Evolutionary conservation across 2,329 filamentous ascomycete species (phyloP).

Genomic region (Epichloe sibirici): DNA sequence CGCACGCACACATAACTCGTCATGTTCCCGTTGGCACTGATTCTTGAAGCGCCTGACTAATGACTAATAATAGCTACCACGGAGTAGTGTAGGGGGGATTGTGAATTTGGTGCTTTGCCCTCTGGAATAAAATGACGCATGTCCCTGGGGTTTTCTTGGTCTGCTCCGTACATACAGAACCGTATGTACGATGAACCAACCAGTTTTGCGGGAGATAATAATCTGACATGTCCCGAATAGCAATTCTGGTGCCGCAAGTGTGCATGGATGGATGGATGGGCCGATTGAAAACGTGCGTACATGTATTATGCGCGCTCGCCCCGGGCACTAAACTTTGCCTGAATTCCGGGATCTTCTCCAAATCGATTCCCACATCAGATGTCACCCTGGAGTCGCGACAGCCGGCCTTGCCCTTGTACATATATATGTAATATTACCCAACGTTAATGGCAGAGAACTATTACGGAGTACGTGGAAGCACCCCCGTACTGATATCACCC

Average conservation of each 20-base stretch:
- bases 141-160: too few relatives aligned
- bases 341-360: conserved; percentile 2
- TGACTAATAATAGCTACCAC: too few relatives aligned
- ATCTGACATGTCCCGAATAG: not conserved
- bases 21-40: too few relatives aligned
- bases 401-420: not conserved
- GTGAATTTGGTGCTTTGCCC: too few relatives aligned
- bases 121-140: too few relatives aligned
- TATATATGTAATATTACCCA: too few relatives aligned
- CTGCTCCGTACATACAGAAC: too few relatives aligned
- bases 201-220: not conserved
- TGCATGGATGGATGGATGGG: not conserved
- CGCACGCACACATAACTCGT: too few relatives aligned
- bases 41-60: too few relatives aligned
- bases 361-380: conserved; percentile 2
- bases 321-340: conserved; percentile 1
- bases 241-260: not conserved
- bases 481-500: not conserved
- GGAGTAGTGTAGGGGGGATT: too few relatives aligned
- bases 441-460: not conserved
- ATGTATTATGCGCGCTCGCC: not conserved
- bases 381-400: conserved; percentile 3
- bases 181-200: not conserved
- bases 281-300: not conserved
- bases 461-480: not conserved